These are phyloP conservation scores for Helicocarpus griseus DNA, from an alignment of 2,329 filamentous ascomycete genomes.

Conservation along the genomic window DNA sequence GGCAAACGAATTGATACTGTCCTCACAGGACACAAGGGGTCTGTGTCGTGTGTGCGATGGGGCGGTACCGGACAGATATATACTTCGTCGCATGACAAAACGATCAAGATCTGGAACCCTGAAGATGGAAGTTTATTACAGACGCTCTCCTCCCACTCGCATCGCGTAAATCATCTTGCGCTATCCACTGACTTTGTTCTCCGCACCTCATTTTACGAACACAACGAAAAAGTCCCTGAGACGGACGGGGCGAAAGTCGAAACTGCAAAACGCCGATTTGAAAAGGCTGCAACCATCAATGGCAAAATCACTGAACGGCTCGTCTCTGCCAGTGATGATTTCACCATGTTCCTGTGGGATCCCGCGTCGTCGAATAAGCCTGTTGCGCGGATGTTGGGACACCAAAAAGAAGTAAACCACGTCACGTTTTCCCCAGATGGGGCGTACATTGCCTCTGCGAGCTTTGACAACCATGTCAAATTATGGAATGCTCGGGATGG, in stretches of 20 bases:
- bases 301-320: conserved; percentile 72
- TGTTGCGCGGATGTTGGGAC: conserved; percentile 77
- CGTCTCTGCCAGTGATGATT: conserved; percentile 88
- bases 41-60: conserved; percentile 87
- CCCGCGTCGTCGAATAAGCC: conserved; percentile 71
- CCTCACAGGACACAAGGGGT: conserved; percentile 78
- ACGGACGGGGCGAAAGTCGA: conserved; percentile 60
- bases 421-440: conserved; percentile 91
- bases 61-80: conserved; percentile 81
- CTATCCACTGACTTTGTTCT: conserved; percentile 87
- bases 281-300: conserved; percentile 69
- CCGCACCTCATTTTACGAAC: conserved; percentile 77
- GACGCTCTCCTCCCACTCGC: conserved; percentile 71
- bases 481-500: conserved; percentile 72
- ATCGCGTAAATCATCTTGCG: conserved; percentile 93
- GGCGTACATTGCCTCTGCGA: conserved; percentile 72
- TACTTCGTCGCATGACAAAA: conserved; percentile 82
- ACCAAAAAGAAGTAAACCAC: conserved; percentile 95
- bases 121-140: conserved; percentile 69
- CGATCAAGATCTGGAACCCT: conserved; percentile 81
- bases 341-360: conserved; percentile 94
- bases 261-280: conserved; percentile 73
- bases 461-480: conserved; percentile 93
- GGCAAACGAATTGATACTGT: conserved; percentile 70
- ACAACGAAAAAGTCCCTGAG: conserved; percentile 59